Evolutionary conservation across 805 yeast genomes (phyloP), one percentile per base, ranked within the genome.

Genomic region (Groenewaldozyma salmanticensis): DNA sequence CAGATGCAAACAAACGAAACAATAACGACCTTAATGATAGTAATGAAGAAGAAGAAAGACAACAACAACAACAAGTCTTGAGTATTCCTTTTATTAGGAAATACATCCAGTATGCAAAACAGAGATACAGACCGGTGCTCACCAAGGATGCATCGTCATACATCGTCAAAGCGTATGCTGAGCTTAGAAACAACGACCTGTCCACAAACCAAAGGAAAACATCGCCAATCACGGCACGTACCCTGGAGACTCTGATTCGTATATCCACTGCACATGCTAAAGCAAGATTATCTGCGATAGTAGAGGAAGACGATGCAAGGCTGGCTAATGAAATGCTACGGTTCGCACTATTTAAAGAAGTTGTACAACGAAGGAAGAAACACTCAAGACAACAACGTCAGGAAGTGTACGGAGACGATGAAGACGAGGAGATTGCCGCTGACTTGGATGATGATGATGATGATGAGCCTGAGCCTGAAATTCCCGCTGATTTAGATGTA

Each of bases 161-260:
- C 59, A 86, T 92, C 54, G 92, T 87, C 18, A 74, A 72, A 40
- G 75, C 82, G 15, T 92, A 90, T 58, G 68, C 95, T 2, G 77
- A 78, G 9, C 69, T 92, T 49, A 75, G 98, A 66, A 88, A 87
- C 59, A 81, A 79, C 54, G 82, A 79, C 50, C 43, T 63, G 19
- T 52, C 52, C 3, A 57, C 52, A 29, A 62, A 63, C 36, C 64
- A 59, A 46, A 57, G 70, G 31, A 74, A 81, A 40, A 88, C 96
- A 0, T 81, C 95, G 1, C 97, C 98, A 29, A 84, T 90, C 50
- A 90, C 98, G 1, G 95, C 97, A n/a, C 83, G 98, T 77, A 92
- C 97, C 3, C 69, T 90, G 52, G 98, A 90, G 63, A 90, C 98
- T 0, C 69, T 90, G 50, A 90, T 90, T 60, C 94, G 98, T 70